Base-by-base conservation (phyloP, 768 basidiomycete genomes). In the Podaxis mareebaensis region DNA sequence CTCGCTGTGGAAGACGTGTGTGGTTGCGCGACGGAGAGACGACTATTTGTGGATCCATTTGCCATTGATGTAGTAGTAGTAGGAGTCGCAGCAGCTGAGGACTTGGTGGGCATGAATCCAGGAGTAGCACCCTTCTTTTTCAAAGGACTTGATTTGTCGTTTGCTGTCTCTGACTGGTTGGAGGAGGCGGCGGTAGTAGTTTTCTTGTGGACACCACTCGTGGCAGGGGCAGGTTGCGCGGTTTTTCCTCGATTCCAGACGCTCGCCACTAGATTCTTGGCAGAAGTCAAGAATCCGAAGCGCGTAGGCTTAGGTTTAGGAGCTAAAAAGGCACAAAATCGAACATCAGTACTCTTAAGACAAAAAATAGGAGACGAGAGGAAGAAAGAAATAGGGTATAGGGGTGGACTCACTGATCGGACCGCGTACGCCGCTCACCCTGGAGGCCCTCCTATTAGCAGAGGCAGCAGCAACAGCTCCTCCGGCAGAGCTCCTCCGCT, bases 261-360 rank as follows among this genome's bases (percentile, higher is more conserved):
- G 66, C 83, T 90, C 67, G 82, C 79, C 3, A 92, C 90, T 3
- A 92, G 76, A 0, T 84, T 83, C 71, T 91, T 92, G 7, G 91
- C 87, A 17, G 82, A 86, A 22, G 87, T 81, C 5, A 93, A 73
- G 77, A 93, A 91, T 1, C 89, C 91, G 63, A 91, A 86, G 40
- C 85, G 83, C 3, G 85, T 78, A 1, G 85, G 75, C 66, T 85
- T 85, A 4, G 74, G 71, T 69, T 78, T 77, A 3, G 76, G 76
- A 46, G 53, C 76, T 80, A 79, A 20, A 70, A 48, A 46, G 10
- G 24, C 78, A 79, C 53, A 17, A 58, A 51, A 58, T 24, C 33
- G 63, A 55, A 53, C 42, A 40, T 55, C 42, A 57, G 54, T 13
- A 59, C 59, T 6, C 53, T 52, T 22, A 22, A 12, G 46, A 55